Evolutionary conservation across 1,284 basidiomycete species (phyloP).

Genomic region (Sanghuangporus sanghuang): DNA sequence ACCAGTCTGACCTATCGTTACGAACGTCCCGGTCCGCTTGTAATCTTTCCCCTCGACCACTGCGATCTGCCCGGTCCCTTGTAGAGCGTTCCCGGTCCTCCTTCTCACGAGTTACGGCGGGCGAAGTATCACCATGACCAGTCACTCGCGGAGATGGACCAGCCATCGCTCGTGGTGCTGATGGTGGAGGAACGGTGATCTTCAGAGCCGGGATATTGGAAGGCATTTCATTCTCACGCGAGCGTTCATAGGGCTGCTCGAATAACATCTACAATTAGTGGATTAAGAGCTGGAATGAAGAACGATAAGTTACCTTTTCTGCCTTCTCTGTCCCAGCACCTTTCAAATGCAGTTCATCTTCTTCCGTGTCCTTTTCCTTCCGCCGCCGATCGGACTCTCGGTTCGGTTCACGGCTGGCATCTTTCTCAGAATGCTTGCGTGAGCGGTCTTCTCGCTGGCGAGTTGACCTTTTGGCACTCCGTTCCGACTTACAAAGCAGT

Average conservation of each 20-base stretch:
- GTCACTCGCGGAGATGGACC: slow-evolving; percentile 7
- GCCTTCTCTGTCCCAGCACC: slow-evolving; percentile 51
- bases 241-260: slow-evolving; percentile 7
- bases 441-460: slow-evolving; percentile 69
- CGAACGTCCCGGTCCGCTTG: slow-evolving; percentile 3
- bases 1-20: background rate
- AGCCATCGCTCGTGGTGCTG: slow-evolving; percentile 67
- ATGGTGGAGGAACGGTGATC: slow-evolving; percentile 37
- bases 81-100: slow-evolving; percentile 25
- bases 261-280: background rate
- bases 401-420: slow-evolving; percentile 29
- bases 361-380: slow-evolving; percentile 52
- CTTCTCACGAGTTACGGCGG: slow-evolving; percentile 34
- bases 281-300: background rate
- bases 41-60: background rate
- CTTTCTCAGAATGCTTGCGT: slow-evolving; percentile 65
- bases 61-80: slow-evolving; percentile 5
- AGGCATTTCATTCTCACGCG: slow-evolving; percentile 11
- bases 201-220: slow-evolving; percentile 1
- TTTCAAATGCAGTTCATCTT: slow-evolving; percentile 33
- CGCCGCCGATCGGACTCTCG: slow-evolving; percentile 62
- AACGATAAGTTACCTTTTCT: slow-evolving; percentile 46
- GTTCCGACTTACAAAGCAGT: slow-evolving; percentile 46
- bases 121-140: slow-evolving; percentile 24
- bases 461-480: slow-evolving; percentile 65